A percentile compares a stretch with the other conserved stretches of the same genome.
phyloP scores from a whole-genome alignment of 192 early-diverging fungal genomes.

The Allomyces macrogynus region DNA sequence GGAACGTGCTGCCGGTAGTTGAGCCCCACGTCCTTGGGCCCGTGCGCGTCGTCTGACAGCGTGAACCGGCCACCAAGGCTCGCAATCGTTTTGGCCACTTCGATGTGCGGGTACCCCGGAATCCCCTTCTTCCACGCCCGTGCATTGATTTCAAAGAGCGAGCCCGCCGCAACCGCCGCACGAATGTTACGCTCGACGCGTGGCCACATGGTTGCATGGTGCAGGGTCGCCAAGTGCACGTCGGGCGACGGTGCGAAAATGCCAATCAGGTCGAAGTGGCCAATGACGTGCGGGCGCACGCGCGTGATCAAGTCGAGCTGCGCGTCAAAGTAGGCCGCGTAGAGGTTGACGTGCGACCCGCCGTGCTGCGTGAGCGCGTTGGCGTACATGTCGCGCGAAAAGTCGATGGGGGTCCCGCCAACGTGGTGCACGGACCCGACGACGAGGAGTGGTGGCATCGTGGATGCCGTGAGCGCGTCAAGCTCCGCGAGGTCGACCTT shows the following conservation, averaged over 20 bases:
- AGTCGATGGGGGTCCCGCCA: conserved; percentile 61
- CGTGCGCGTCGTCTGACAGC: conserved; percentile 85
- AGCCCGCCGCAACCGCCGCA: conserved; percentile 53
- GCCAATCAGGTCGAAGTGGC: conserved; percentile 86
- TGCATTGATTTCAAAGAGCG: conserved; percentile 83
- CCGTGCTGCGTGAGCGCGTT: conserved; percentile 16
- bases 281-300: conserved; percentile 66
- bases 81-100: conserved; percentile 24
- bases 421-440: conserved; percentile 92
- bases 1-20: conserved; percentile 47
- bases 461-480: conserved; percentile 17
- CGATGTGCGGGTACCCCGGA: conserved; percentile 8
- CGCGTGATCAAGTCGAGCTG: conserved; percentile 54
- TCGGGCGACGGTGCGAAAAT: conserved; percentile 38
- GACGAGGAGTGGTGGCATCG: conserved; percentile 46
- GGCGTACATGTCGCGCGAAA: conserved; percentile 35
- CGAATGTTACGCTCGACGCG: conserved; percentile 59
- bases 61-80: conserved; percentile 50
- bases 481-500: conserved; percentile 18
- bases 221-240: conserved; percentile 12
- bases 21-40: conserved; percentile 67
- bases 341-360: conserved; percentile 28
- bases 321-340: conserved; percentile 65
- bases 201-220: conserved; percentile 16
- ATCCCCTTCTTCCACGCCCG: conserved; percentile 83